Evolutionary conservation across 192 early-diverging fungal genomes (phyloP), one percentile per base, ranked within the genome.

Genomic region (Coemansia sp.): DNA sequence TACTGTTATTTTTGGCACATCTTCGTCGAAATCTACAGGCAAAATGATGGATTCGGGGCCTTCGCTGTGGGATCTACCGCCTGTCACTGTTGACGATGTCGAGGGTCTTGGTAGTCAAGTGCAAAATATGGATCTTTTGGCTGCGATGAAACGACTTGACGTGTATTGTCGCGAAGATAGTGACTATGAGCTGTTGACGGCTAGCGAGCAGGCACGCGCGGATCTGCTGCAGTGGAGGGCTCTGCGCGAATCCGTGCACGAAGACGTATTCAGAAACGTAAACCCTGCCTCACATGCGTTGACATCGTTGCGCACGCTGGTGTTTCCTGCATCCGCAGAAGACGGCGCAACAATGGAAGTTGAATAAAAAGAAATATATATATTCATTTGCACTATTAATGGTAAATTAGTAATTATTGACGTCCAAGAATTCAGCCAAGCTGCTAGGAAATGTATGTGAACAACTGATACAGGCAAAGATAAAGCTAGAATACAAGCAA

Each of bases 171-270:
- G 79, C 31, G 66, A 63, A 42, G 79, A 82, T 58, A 16, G 66
- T 17, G 79, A 82, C 64, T 82, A 82, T 61, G 79, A 82, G 12
- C 54, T 82, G 56, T 58, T 82, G 29, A 82, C 73, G 16, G 65
- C 71, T 14, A 67, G 59, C 40, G 79, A 82, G 64, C 79, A 73
- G 64, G 50, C 49, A 17, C 58, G 70, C 5, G 79, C 73, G 0
- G 73, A 82, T 38, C 45, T 82, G 30, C 34, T 72, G 50, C 79
- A 82, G 54, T 82, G 79, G 79, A 73, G 79, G 11, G 79, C 79
- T 0, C 52, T 82, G 49, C 62, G 79, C 2, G 60, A 66, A 14
- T 62, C 79, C 11, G 71, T 82, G 40, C 60, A 66, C 42, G 67
- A 69, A 42, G 66, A 76, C 34, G 70, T 76, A 69, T 76, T 82